Evolutionary conservation across 2,329 filamentous ascomycete genomes (phyloP), one percentile per base, ranked within the genome.

Genomic region (Fusarium nurragi): DNA sequence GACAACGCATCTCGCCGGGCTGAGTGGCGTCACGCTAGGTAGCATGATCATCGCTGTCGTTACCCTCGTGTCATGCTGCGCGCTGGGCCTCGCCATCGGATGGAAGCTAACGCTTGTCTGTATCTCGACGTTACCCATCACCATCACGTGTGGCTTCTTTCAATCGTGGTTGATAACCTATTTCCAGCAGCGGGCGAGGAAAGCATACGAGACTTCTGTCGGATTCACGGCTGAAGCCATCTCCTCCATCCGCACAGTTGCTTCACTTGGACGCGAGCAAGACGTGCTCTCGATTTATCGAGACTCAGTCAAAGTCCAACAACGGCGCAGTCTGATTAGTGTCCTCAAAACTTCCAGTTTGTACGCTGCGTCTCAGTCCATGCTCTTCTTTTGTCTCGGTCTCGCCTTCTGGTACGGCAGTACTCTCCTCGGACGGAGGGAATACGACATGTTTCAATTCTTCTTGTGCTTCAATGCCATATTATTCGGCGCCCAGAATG

Each of bases 401-500:
- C 41, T 67, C 6, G 53, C 37, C 5, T 69, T 69, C 48, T 69
- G 64, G 64, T 65, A 68, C 18, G 61, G 66, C 3, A 55, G 66
- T n/a, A 53, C 28, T 4, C 37, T 59, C 3, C 44, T 68, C 1
- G 49, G 26, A 2, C 21, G 30, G 10, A 21, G 47, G 4, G 56
- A 69, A 34, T 69, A 68, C 25, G 36, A 55, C 6, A 47, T 65
- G 38, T 65, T 65, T 23, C 62, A 67, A 22, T 65, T 67, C 22
- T 67, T 63, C 14, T 46, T 50, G n/a, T 65, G 55, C 14, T 67
- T 65, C 13, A 30, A 25, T 1, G 38, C 54, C 12, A 26, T 67
- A 2, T 41, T 65, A 71, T 80, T 53, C 73, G 91, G 93, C 57
- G 90, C 93, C 0, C 92, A 97, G 75, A 93, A 92, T 6, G 93